These are phyloP conservation scores for Heterobasidion parviporum DNA, from an alignment of 1,284 basidiomycete species.

Conservation along the genomic window DNA sequence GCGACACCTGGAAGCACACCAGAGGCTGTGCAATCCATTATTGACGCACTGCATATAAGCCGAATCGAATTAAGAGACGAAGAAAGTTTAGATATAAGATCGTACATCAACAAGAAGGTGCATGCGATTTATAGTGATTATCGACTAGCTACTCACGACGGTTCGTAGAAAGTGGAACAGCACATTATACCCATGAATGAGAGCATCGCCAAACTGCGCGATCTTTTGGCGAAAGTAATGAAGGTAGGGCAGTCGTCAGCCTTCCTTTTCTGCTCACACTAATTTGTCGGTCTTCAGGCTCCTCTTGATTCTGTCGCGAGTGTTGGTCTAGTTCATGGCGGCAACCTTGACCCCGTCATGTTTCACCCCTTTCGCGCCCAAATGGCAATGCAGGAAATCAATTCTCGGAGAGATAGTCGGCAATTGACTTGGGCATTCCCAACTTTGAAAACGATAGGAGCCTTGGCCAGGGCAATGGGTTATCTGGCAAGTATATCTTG, in stretches of 20 bases:
- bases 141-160: background rate
- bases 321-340: conserved; percentile 16
- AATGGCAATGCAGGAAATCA: conserved; percentile 26
- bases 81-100: conserved; percentile 79
- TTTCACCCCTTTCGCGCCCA: conserved; percentile 52
- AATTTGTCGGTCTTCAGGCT: background rate
- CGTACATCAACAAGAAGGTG: conserved; percentile 88
- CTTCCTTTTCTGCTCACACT: background rate
- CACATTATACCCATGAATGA: conserved; percentile 68
- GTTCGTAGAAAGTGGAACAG: conserved; percentile 48
- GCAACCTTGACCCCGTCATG: conserved; percentile 29
- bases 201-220: conserved; percentile 47
- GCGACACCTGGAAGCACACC: conserved; percentile 90
- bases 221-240: conserved; percentile 60
- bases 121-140: conserved; percentile 3
- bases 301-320: background rate
- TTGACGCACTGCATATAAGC: conserved; percentile 94
- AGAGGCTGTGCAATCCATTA: conserved; percentile 84
- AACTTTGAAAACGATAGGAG: conserved; percentile 17
- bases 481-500: conserved; percentile 52
- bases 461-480: conserved; percentile 71
- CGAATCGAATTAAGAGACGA: conserved; percentile 94
- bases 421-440: conserved; percentile 16
- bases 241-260: conserved; percentile 32
- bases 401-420: conserved; percentile 22